Evolutionary conservation across 2,329 filamentous ascomycete genomes (phyloP), one percentile per base, ranked within the genome.

Genomic region (Pseudogymnoascus sp.): DNA sequence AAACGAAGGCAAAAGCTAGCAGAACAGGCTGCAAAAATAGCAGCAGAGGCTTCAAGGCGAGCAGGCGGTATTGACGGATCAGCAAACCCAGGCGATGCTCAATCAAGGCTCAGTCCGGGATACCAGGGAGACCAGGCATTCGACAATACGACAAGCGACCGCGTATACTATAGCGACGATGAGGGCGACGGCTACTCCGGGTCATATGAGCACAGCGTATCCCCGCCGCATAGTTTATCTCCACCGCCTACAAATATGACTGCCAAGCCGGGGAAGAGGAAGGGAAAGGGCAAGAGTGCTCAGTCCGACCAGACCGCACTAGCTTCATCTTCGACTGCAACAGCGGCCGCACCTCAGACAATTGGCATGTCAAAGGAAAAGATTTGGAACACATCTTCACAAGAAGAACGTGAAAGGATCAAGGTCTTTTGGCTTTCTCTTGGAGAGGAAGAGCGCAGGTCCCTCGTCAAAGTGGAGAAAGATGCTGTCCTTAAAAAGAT

Each of bases 401-500:
- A 91, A 68, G 92, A 97, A 75, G 94, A 99, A 77, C 89, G 94
- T 36, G 92, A 97, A 77, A 89, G 94, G 60, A 99, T 99, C 73
- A 96, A 97, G 77, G 90, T 96, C 69, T 99, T 97, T 76, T 99
- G 94, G 94, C 83, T 99, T 61, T 92, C 92, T 14, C 77, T 99
- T 45, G 91, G 91, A 68, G 94, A 99, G 75, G 91, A 96, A 38
- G 92, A 97, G 74, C 90, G 94, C 69, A 94, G 96, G 74, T 94
- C 91, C 14, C 80, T 99, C 55, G 92, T 99, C 72, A 97, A 97
- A 76, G 93, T 99, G 30, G 94, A 99, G 77, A 99, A 99, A 78
- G 93, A 99, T 76, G 93, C 94, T 6, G 94, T 99, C 0, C 79
- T 99, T 62, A 92, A 91, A 72, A 99, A 99, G 80, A 99, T 99